Evolutionary conservation across 2,329 filamentous ascomycete species (phyloP).

Genomic region (Epichloe bromicola): DNA sequence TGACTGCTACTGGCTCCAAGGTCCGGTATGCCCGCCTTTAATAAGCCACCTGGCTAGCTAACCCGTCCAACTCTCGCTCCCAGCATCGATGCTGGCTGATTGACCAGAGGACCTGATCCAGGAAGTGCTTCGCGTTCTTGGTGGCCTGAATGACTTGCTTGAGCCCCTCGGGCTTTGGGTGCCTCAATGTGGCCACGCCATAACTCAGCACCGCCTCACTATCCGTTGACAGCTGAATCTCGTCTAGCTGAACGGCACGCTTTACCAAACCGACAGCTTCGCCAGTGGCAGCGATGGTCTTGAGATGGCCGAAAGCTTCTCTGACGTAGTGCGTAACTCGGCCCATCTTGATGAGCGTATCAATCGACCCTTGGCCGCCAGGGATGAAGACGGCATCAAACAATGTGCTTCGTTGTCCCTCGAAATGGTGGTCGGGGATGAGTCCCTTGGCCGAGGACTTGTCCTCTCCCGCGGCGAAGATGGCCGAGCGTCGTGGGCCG

Average conservation of each 20-base stretch:
- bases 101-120: slow-evolving; percentile 56
- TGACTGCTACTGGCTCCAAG: no score
- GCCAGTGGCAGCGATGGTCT: slow-evolving; percentile 63
- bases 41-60: slow-evolving; percentile 55
- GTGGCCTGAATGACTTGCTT: slow-evolving; percentile 49
- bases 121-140: slow-evolving; percentile 55
- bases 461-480: slow-evolving; percentile 48
- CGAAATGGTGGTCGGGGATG: slow-evolving; percentile 63
- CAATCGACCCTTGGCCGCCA: slow-evolving; percentile 51
- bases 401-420: slow-evolving; percentile 67
- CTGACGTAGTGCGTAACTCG: slow-evolving; percentile 64
- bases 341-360: slow-evolving; percentile 53
- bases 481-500: slow-evolving; percentile 49
- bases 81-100: slow-evolving; percentile 65
- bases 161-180: slow-evolving; percentile 41
- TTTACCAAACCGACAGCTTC: slow-evolving; percentile 55
- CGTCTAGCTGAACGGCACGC: slow-evolving; percentile 29
- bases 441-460: slow-evolving; percentile 39
- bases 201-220: slow-evolving; percentile 49
- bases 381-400: slow-evolving; percentile 72
- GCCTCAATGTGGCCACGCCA: slow-evolving; percentile 58
- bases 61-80: slow-evolving; percentile 58
- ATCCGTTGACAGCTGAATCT: slow-evolving; percentile 29
- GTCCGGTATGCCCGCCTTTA: slow-evolving; percentile 18
- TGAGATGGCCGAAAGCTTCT: slow-evolving; percentile 72